Evolutionary conservation across 306 rosid genomes (phyloP).

Genomic region (Cucumis cinereus): DNA sequence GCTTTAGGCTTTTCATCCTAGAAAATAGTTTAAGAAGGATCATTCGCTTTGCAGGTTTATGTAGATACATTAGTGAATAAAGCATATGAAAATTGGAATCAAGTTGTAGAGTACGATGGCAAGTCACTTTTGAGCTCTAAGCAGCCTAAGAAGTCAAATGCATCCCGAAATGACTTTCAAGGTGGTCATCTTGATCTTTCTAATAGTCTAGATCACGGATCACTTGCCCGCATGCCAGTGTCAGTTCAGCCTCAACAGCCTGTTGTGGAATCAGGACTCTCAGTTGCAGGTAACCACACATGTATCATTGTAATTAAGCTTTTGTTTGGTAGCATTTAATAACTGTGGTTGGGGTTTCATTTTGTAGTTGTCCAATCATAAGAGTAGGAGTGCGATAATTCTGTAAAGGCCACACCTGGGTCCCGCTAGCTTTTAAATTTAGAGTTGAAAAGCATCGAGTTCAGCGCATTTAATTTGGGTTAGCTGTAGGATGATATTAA

Average conservation of each 20-base stretch:
- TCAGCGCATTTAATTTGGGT: background rate
- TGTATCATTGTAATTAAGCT: constrained; percentile 3
- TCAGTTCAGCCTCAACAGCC: constrained; percentile 51
- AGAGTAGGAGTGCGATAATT: background rate
- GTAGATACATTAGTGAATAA: constrained; percentile 87
- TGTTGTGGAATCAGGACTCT: constrained; percentile 34
- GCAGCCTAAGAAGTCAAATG: constrained; percentile 26
- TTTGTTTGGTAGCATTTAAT: background rate
- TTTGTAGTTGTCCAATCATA: background rate
- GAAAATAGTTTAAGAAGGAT: background rate
- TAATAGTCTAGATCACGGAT: constrained; percentile 42
- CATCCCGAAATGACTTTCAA: constrained; percentile 41
- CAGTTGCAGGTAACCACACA: constrained; percentile 42
- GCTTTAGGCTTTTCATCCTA: background rate
- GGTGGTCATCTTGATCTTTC: constrained; percentile 31
- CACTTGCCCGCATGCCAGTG: constrained; percentile 22
- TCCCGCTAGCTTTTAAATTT: background rate
- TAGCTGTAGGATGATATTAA: background rate
- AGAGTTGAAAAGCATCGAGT: background rate
- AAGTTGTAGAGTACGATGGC: constrained; percentile 83
- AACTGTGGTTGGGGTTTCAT: background rate
- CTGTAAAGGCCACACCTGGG: background rate
- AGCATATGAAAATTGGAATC: constrained; percentile 92
- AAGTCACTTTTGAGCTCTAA: constrained; percentile 54
- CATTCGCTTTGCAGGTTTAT: constrained; percentile 41